phyloP scores from a whole-genome alignment of 2,329 filamentous ascomycete species.

The Pestalotiopsis sp. region DNA sequence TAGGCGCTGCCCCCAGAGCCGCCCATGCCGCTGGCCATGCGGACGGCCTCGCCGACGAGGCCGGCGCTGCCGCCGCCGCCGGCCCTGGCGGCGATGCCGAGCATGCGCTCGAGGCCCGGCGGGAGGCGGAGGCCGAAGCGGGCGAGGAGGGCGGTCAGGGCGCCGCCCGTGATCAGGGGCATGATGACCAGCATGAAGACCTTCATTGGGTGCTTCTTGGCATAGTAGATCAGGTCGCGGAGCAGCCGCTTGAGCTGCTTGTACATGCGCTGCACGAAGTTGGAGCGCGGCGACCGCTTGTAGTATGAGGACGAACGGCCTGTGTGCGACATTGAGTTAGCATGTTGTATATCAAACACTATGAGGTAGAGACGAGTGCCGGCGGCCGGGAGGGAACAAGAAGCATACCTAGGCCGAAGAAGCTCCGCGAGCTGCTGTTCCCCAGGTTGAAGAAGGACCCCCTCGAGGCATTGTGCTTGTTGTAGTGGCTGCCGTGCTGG shows the following conservation, averaged over 20 bases:
- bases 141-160: conserved; percentile 74
- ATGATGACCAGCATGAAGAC: conserved; percentile 86
- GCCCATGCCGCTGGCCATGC: conserved; percentile 47
- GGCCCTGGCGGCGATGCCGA: conserved; percentile 55
- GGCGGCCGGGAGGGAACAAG: too few species aligned
- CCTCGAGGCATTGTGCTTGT: conserved; percentile 17
- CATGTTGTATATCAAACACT: background rate
- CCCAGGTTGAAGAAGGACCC: conserved; percentile 32
- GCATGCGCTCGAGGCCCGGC: conserved; percentile 58
- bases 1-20: conserved; percentile 23
- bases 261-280: conserved; percentile 75
- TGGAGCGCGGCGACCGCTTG: conserved; percentile 78
- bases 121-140: conserved; percentile 82
- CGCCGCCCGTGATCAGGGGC: conserved; percentile 83
- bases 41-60: conserved; percentile 56
- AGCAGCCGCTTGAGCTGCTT: conserved; percentile 78
- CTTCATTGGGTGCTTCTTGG: conserved; percentile 81
- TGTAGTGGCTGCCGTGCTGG: conserved; percentile 12
- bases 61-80: conserved; percentile 50
- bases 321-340: conserved; percentile 14
- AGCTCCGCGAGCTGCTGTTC: conserved; percentile 32
- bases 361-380: background rate
- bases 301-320: conserved; percentile 68
- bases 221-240: conserved; percentile 79
- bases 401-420: conserved; percentile 32